phyloP scores from a whole-genome alignment of 306 rosid genomes.

The Ziziphus jujuba region DNA sequence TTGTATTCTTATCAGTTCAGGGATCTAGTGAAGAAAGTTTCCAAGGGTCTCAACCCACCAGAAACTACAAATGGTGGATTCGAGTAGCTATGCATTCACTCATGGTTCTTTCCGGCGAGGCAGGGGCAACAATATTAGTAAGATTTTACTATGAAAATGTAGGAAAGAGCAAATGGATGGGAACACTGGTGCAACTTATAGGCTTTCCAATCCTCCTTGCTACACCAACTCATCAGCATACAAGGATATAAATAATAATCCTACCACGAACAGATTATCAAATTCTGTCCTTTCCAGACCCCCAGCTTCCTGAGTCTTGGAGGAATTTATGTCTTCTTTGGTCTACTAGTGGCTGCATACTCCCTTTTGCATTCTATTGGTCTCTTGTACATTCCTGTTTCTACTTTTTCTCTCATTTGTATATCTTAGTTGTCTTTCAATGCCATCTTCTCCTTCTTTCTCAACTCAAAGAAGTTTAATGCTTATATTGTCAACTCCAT shows the following conservation, averaged over 20 bases:
- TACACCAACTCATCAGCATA: neutral
- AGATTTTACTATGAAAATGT: slow-evolving; percentile 18
- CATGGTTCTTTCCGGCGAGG: slow-evolving; percentile 11
- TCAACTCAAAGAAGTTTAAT: slow-evolving; percentile 41
- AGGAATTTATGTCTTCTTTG: slow-evolving; percentile 11
- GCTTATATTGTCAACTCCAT: slow-evolving; percentile 40
- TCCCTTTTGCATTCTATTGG: slow-evolving; percentile 38
- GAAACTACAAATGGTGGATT: slow-evolving; percentile 7
- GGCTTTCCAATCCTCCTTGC: slow-evolving; percentile 25
- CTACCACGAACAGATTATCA: neutral
- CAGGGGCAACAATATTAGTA: slow-evolving; percentile 10
- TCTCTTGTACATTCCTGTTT: slow-evolving; percentile 44
- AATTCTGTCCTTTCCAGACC: neutral
- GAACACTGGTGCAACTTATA: slow-evolving; percentile 9
- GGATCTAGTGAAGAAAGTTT: slow-evolving; percentile 10
- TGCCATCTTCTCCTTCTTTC: slow-evolving; percentile 46
- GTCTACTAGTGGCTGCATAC: slow-evolving; percentile 25
- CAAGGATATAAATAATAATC: neutral
- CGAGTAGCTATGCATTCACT: slow-evolving; percentile 6
- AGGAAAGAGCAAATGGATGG: slow-evolving; percentile 24
- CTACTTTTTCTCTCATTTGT: slow-evolving; percentile 42
- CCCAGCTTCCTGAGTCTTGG: slow-evolving; percentile 12
- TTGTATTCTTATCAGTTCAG: slow-evolving; percentile 15
- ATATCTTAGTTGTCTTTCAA: slow-evolving; percentile 47
- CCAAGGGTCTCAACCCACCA: neutral